Base-by-base conservation (phyloP, 192 early-diverging fungal species). In the Podila horticola region DNA sequence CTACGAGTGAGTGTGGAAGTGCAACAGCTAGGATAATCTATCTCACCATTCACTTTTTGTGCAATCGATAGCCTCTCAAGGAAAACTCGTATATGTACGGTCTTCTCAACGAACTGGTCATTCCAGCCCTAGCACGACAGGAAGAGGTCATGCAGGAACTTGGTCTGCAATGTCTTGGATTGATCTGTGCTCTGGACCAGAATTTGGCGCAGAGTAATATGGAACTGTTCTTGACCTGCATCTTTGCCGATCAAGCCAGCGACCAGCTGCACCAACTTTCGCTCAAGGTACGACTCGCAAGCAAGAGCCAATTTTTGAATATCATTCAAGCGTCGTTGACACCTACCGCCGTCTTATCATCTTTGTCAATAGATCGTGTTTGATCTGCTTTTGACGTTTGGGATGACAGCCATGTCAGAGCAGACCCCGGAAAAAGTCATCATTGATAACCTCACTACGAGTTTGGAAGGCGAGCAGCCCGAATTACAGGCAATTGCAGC, bases 131-230 rank as follows among this genome's bases (percentile, higher is more conserved):
- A 26, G 88, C 89, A 83, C 88, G 86, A 72, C 79, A 83, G 2
- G 92, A 95, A 57, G 84, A 87, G 13, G 76, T 92, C 5, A 70
- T 95, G 34, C 90, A 92, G 50, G 92, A 94, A 75, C 87, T 92
- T 48, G 95, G 94, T 29, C 84, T 97, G 36, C 91, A 95, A 62
- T 96, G 95, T 69, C 86, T 96, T 61, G 93, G 93, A 15, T 87
- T 97, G 31, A 87, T 87, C 64, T 96, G 95, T 73, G 79, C 89
- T 20, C 74, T 95, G 34, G 95, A 96, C 75, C 91, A 91, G 86
- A 84, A 72, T 17, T 79, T 98, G 51, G 94, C 93, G 1, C 69
- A 90, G 26, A 90, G 92, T 67, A 96, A 96, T 62, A 69, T 93
- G 24, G 73, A 82, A 28, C 84, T 95, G 28, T 96, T 96, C 82